phyloP scores from a whole-genome alignment of 2,329 filamentous ascomycete genomes.

The Colletotrichum coccodes region DNA sequence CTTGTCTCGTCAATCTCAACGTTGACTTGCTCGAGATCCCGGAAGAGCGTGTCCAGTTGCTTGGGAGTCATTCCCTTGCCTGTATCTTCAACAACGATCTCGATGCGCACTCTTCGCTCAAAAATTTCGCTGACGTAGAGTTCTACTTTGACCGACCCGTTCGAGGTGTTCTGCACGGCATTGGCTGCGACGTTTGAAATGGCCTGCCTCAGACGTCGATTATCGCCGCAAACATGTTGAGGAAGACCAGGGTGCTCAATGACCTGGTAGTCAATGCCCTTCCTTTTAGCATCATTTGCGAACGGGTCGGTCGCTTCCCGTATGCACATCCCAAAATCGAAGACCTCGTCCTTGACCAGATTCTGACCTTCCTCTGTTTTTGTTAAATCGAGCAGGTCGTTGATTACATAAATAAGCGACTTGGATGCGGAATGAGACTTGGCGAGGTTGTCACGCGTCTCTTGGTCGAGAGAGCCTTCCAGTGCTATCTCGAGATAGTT shows the following conservation, averaged over 20 bases:
- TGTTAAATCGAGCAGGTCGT: slow-evolving; percentile 88
- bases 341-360: slow-evolving; percentile 82
- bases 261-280: slow-evolving; percentile 77
- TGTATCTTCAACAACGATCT: slow-evolving; percentile 81
- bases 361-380: slow-evolving; percentile 86
- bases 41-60: slow-evolving; percentile 66
- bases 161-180: slow-evolving; percentile 79
- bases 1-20: slow-evolving; percentile 50
- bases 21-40: slow-evolving; percentile 68
- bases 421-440: slow-evolving; percentile 92
- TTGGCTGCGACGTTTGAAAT: slow-evolving; percentile 88
- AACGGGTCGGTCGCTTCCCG: slow-evolving; percentile 83
- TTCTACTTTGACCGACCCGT: slow-evolving; percentile 77
- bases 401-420: slow-evolving; percentile 93
- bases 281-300: slow-evolving; percentile 77
- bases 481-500: slow-evolving; percentile 93
- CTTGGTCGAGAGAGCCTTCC: slow-evolving; percentile 81
- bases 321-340: slow-evolving; percentile 77
- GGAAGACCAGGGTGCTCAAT: slow-evolving; percentile 76
- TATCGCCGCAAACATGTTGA: slow-evolving; percentile 78
- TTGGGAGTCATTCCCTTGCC: slow-evolving; percentile 76
- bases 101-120: slow-evolving; percentile 70
- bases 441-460: slow-evolving; percentile 85
- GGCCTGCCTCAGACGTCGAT: slow-evolving; percentile 81
- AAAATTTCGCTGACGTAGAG: slow-evolving; percentile 68